Percentiles rank a stretch among this genome's conserved stretches.
Conservation (phyloP, 140 eudicot genomes). For the Anethum foeniculum region DNA sequence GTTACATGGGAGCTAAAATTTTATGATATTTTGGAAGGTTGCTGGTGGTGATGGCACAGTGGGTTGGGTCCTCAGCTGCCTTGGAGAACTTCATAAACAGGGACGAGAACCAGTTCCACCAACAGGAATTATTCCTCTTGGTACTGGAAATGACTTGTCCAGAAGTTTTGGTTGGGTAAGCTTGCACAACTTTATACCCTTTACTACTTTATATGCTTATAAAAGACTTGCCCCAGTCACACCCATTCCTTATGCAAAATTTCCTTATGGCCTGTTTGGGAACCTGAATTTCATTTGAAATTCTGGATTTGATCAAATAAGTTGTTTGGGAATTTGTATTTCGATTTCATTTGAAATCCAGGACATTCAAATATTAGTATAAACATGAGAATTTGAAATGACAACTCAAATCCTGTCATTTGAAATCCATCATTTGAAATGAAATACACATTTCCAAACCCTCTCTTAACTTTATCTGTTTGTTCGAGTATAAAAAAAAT, state of each 20-base stretch:
- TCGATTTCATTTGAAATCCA: too few relatives aligned
- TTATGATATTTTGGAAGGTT: constrained; percentile 40
- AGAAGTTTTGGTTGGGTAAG: constrained; percentile 87
- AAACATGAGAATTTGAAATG: too few relatives aligned
- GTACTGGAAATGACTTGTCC: constrained; percentile 84
- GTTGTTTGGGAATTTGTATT: too few relatives aligned
- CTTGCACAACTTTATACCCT: constrained; percentile 3
- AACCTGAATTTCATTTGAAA: too few relatives aligned
- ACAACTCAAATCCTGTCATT: too few relatives aligned
- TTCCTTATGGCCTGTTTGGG: too few relatives aligned
- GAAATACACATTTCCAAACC: too few relatives aligned
- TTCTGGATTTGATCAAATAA: too few relatives aligned
- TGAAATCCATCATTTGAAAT: too few relatives aligned
- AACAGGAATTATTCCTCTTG: constrained; percentile 76
- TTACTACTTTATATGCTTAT: neutral
- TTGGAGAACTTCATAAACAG: constrained; percentile 60
- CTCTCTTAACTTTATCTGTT: neutral
- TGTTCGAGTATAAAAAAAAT: neutral
- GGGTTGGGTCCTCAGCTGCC: constrained; percentile 92
- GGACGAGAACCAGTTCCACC: constrained; percentile 74
- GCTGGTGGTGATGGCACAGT: constrained; percentile 98
- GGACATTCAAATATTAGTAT: too few relatives aligned
- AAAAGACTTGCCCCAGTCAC: neutral
- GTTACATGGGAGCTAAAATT: neutral
- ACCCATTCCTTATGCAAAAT: neutral